Evolutionary conservation across 768 basidiomycete genomes (phyloP), one percentile per base, ranked within the genome.

Genomic region (Xerocomellus intermedius): DNA sequence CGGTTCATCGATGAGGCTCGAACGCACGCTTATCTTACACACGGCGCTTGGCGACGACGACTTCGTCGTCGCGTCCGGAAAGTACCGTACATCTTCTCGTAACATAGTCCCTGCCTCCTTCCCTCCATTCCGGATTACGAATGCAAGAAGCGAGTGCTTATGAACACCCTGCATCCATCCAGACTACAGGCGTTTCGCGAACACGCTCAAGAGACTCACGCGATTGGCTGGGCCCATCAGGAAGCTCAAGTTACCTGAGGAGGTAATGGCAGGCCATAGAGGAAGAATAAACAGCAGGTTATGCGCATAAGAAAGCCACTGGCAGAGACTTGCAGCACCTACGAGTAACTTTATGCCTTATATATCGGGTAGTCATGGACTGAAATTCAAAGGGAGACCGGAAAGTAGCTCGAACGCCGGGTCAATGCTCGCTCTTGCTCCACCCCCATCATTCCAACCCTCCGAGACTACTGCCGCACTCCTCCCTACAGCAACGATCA

Each of bases 111-210:
- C 16, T 26, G n/a, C 37, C 21, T n/a, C 43, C 30, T 36, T 50
- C 6, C 21, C 22, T 33, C 37, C 22, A 50, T 50, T 30, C 32
- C 42, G 49, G 53, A 41, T 56, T 45, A 38, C 14, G 44, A 14
- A 30, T n/a, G 32, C 17, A 45, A 14, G 44, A 54, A 65, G 41
- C 36, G 24, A 32, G 26, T 41, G 6, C 53, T 54, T 21, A 48
- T 47, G 19, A 36, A 39, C 52, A 36, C 42, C 21, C 32, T 54
- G 28, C 44, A 12, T 35, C 22, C 67, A 50, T 43, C 8, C 63
- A 92, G 91, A 84, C 56, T 81, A 83, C 57, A 89, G 89, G 10
- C 91, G 88, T 69, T 89, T 90, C 57, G 85, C 82, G 5, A 89
- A 83, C 49, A 78, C 73, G 42, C 71, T 93, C 0, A 69, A 77